Conservation (phyloP, 371 early-diverging fungal species). For the Batkoa obscura region DNA sequence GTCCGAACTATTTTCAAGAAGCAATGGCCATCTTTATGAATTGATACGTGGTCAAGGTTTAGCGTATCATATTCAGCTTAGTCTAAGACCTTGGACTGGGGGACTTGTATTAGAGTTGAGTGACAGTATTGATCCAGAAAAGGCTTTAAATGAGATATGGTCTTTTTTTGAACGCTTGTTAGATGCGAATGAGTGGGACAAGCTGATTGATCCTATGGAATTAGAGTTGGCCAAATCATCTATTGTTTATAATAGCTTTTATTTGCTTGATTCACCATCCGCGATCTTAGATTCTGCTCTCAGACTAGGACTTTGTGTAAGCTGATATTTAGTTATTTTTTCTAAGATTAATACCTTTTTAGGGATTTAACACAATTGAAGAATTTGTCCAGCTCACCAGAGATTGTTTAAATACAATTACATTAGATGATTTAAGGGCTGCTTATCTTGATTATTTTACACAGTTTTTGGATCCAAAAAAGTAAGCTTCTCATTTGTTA, state of each 20-base stretch:
- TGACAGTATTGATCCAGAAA: conserved; percentile 29
- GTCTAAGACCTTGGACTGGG: conserved; percentile 27
- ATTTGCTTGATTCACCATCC: background rate
- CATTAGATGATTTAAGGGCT: background rate
- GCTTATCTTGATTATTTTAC: background rate
- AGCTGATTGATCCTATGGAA: background rate
- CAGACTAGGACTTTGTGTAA: background rate
- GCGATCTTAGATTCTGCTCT: background rate
- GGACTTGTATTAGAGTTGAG: conserved; percentile 26
- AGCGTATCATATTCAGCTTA: conserved; percentile 40
- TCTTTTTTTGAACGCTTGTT: conserved; percentile 21
- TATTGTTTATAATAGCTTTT: background rate
- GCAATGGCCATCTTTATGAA: conserved; percentile 51
- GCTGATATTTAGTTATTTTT: background rate
- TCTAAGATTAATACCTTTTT: background rate
- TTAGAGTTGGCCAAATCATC: background rate
- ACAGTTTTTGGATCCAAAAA: background rate
- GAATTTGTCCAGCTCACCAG: background rate
- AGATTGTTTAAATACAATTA: background rate
- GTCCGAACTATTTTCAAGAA: conserved; percentile 33
- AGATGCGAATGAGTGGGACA: background rate
- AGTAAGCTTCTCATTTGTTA: background rate
- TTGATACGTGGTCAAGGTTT: conserved; percentile 52
- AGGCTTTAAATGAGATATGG: conserved; percentile 28
- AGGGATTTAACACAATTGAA: background rate